Evolutionary conservation across 2,329 filamentous ascomycete species (phyloP).

Genomic region (Coniochaeta sp.): DNA sequence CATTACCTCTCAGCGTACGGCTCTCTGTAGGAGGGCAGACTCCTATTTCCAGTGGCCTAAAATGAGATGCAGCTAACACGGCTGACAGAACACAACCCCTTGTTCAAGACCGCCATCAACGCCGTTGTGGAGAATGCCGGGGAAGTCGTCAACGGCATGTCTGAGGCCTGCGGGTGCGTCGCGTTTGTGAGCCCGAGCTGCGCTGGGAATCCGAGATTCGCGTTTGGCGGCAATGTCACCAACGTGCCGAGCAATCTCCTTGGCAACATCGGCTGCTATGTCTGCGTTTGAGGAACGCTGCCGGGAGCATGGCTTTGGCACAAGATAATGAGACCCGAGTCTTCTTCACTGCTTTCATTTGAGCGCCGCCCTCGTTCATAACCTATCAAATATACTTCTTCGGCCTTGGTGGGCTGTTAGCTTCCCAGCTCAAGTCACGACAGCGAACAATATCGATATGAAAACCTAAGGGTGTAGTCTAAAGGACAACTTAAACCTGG

Average conservation of each 20-base stretch:
- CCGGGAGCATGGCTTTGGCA: too few species aligned
- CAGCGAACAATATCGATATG: too few species aligned
- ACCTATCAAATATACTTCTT: too few species aligned
- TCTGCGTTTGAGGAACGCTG: neutral
- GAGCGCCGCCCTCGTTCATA: too few species aligned
- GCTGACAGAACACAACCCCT: neutral
- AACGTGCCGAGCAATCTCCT: neutral
- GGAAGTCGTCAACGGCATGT: neutral
- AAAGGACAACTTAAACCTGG: too few species aligned
- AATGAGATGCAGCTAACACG: neutral
- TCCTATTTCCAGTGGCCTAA: neutral
- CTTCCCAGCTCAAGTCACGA: too few species aligned
- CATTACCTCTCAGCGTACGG: neutral
- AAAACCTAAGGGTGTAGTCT: too few species aligned
- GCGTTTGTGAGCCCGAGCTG: neutral
- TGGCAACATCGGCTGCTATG: neutral
- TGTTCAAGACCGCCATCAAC: neutral
- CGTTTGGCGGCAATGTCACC: neutral
- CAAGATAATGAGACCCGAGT: too few species aligned
- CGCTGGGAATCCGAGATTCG: neutral
- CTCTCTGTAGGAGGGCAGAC: neutral
- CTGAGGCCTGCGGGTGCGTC: neutral
- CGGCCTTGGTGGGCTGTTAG: too few species aligned
- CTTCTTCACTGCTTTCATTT: too few species aligned
- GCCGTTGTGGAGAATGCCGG: neutral